phyloP scores from a whole-genome alignment of 2,329 filamentous ascomycete species.

The Hypoxylon sp. region DNA sequence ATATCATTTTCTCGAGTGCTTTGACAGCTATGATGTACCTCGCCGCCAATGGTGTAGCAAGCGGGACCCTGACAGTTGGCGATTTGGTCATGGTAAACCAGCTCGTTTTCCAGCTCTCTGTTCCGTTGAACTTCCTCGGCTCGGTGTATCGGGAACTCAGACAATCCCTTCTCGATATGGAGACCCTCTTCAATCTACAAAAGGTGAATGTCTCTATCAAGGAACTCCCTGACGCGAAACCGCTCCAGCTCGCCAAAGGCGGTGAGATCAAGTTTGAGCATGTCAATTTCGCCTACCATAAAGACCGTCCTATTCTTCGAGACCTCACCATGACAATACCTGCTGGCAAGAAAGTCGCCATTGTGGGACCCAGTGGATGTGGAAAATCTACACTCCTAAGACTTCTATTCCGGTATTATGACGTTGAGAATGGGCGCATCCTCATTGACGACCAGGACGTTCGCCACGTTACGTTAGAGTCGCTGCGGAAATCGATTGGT shows the following conservation, averaged over 20 bases:
- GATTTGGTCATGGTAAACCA: conserved; percentile 99
- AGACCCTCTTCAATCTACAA: conserved; percentile 96
- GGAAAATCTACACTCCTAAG: conserved; percentile 95
- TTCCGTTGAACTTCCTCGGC: conserved; percentile 97
- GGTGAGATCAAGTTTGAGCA: conserved; percentile 96
- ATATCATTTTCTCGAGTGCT: conserved; percentile 95
- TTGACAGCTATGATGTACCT: conserved; percentile 99
- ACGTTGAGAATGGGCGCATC: conserved; percentile 87
- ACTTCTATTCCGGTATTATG: conserved; percentile 94
- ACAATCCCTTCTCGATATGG: conserved; percentile 97
- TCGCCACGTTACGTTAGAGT: conserved; percentile 84
- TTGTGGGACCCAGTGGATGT: conserved; percentile 95
- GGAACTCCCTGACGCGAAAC: conserved; percentile 81
- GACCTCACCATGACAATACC: conserved; percentile 91
- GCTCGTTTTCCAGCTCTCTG: conserved; percentile 96
- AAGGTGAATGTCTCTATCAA: conserved; percentile 93
- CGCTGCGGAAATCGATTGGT: conserved; percentile 86
- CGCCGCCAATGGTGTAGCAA: conserved; percentile 88
- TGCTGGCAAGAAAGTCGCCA: conserved; percentile 93
- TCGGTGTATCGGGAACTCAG: conserved; percentile 96
- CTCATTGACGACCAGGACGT: conserved; percentile 95
- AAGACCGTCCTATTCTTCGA: conserved; percentile 87
- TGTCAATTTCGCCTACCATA: conserved; percentile 92
- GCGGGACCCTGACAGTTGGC: conserved; percentile 86
- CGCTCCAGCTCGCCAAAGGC: conserved; percentile 79